Evolutionary conservation across 225 moss, liverwort and hornwort genomes (phyloP).

Genomic region (Polytrichum formosum): DNA sequence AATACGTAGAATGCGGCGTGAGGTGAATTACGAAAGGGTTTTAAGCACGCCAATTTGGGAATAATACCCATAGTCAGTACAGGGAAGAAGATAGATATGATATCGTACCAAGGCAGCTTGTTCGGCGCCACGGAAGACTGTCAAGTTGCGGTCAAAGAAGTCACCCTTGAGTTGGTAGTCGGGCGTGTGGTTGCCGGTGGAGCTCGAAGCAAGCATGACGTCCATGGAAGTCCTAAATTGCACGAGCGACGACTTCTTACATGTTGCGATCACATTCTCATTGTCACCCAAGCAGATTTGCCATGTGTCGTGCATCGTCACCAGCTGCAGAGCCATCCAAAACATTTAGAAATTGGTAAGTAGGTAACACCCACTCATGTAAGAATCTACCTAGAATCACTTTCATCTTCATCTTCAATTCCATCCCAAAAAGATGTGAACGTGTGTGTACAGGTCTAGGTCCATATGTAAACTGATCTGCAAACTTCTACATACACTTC

Average conservation of each 20-base stretch:
- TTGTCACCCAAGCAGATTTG: constrained; percentile 21
- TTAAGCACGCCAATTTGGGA: too few relatives aligned
- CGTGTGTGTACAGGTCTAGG: too few relatives aligned
- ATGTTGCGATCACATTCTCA: constrained; percentile 22
- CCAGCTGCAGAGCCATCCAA: constrained; percentile 16
- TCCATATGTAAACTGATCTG: too few relatives aligned
- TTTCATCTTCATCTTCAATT: too few relatives aligned
- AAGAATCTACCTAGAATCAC: too few relatives aligned
- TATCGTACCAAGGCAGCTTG: constrained; percentile 42
- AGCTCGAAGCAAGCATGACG: constrained; percentile 33
- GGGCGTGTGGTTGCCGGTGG: constrained; percentile 27
- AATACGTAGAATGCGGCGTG: too few relatives aligned
- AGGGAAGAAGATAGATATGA: background rate
- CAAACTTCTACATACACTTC: too few relatives aligned
- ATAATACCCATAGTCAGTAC: too few relatives aligned
- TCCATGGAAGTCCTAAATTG: constrained; percentile 52
- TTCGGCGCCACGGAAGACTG: constrained; percentile 47
- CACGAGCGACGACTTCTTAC: constrained; percentile 48
- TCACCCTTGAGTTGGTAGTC: constrained; percentile 57
- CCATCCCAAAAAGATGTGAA: too few relatives aligned
- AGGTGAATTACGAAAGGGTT: too few relatives aligned
- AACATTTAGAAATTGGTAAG: background rate
- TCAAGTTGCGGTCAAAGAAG: constrained; percentile 44
- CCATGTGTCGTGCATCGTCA: constrained; percentile 57
- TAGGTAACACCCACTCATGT: too few relatives aligned